Percentiles rank a stretch among this genome's conserved stretches.
Evolutionary conservation across 345 rosid species (phyloP).

Genomic region (Hypericum perforatum): DNA sequence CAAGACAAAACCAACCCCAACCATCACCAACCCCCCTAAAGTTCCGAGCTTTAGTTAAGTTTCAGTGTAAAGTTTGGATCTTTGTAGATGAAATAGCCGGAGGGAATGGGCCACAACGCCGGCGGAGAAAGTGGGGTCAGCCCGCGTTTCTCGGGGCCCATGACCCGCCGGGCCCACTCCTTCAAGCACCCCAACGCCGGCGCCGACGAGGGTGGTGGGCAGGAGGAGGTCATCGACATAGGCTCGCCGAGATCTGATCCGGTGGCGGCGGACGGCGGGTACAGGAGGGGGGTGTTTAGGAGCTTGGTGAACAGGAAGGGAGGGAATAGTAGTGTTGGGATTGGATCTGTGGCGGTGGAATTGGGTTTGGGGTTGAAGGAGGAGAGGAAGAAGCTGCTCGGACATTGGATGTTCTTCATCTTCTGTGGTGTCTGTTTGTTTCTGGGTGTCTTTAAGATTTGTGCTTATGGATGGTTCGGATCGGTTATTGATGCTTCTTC

Average conservation of each 20-base stretch:
- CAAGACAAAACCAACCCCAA: too few species aligned
- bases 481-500: conserved; percentile 53
- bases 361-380: conserved; percentile 42
- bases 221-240: conserved; percentile 3
- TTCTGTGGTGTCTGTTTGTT: conserved; percentile 82
- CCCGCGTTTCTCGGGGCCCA: conserved; percentile 78
- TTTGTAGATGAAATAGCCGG: too few species aligned
- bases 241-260: conserved; percentile 77
- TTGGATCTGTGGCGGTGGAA: conserved; percentile 49
- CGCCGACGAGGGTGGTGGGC: not conserved
- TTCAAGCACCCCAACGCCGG: conserved; percentile 51
- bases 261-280: conserved; percentile 28
- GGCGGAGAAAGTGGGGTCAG: conserved; percentile 57
- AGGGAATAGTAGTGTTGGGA: not conserved
- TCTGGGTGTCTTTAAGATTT: conserved; percentile 76
- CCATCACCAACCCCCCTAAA: too few species aligned
- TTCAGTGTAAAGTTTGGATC: too few species aligned
- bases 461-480: conserved; percentile 87
- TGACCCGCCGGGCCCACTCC: conserved; percentile 85
- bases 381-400: conserved; percentile 64
- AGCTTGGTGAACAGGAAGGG: conserved; percentile 37
- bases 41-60: too few species aligned
- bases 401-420: conserved; percentile 71
- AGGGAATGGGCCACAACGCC: conserved; percentile 13
- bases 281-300: conserved; percentile 33